A percentile compares a stretch with the other conserved stretches of the same genome.
phyloP scores from a whole-genome alignment of 768 basidiomycete species.

The Suillus americanus region DNA sequence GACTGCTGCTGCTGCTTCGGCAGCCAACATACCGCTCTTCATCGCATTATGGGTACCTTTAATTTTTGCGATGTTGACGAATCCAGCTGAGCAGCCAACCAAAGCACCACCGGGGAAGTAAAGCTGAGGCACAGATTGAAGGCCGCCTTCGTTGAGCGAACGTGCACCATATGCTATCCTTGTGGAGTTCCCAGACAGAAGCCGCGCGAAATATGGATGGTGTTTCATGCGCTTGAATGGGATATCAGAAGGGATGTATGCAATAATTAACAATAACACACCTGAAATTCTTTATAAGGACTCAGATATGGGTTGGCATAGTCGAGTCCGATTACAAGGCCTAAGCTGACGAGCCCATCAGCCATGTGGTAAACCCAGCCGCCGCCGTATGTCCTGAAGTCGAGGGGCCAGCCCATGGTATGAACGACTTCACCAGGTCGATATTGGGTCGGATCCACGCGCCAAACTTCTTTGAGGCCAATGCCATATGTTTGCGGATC shows the following conservation, averaged over 20 bases:
- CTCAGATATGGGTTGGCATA: constrained; percentile 92
- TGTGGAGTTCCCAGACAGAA: constrained; percentile 68
- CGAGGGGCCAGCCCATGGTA: constrained; percentile 92
- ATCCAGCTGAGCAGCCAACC: constrained; percentile 93
- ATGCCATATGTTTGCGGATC: constrained; percentile 96
- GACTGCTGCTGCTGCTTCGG: constrained; percentile 77
- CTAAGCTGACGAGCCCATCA: constrained; percentile 84
- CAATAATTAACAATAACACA: constrained; percentile 30
- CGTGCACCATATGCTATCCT: constrained; percentile 92
- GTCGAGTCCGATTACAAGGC: constrained; percentile 91
- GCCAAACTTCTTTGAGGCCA: constrained; percentile 98
- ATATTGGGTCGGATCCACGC: constrained; percentile 64
- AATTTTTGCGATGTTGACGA: constrained; percentile 96
- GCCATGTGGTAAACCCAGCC: constrained; percentile 97
- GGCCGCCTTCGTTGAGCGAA: constrained; percentile 88
- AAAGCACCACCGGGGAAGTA: constrained; percentile 94
- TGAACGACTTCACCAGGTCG: constrained; percentile 81
- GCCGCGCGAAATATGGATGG: constrained; percentile 85
- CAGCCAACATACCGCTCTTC: constrained; percentile 98
- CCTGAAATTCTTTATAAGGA: constrained; percentile 93
- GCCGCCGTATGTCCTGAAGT: constrained; percentile 76
- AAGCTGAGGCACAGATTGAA: constrained; percentile 85
- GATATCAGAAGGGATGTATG: constrained; percentile 9
- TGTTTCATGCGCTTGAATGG: constrained; percentile 82
- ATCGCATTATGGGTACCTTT: constrained; percentile 99